These are phyloP conservation scores for Aspergillus sp. DNA, from an alignment of 2,329 filamentous ascomycete genomes.

Conservation along the genomic window DNA sequence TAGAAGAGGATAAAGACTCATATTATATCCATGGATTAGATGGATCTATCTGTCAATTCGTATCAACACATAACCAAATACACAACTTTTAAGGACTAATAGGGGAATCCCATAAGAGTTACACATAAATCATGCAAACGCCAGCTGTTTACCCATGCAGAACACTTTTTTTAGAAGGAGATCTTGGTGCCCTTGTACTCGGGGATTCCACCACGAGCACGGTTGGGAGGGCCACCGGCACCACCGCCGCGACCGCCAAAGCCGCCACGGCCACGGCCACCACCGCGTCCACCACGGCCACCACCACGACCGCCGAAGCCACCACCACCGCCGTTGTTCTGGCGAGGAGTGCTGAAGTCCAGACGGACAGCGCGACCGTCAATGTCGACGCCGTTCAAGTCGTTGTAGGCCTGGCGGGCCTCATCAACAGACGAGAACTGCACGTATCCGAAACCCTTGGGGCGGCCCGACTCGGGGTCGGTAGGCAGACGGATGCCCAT, in stretches of 20 bases:
- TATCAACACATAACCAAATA: too few species aligned
- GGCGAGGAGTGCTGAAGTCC: constrained; percentile 70
- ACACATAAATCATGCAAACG: constrained; percentile 1
- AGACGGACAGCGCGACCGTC: constrained; percentile 72
- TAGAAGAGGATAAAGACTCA: too few species aligned
- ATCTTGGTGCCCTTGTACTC: constrained; percentile 77
- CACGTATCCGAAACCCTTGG: constrained; percentile 92
- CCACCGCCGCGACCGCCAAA: constrained; percentile 40
- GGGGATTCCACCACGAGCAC: constrained; percentile 52
- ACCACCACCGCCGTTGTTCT: constrained; percentile 47
- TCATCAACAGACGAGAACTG: constrained; percentile 79
- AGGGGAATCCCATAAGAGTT: too few species aligned
- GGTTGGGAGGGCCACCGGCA: constrained; percentile 43
- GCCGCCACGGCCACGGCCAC: constrained; percentile 41
- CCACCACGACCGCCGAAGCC: constrained; percentile 45
- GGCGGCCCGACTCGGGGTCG: constrained; percentile 74
- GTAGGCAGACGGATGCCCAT: constrained; percentile 83
- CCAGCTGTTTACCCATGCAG: constrained; percentile 3
- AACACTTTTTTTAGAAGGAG: constrained; percentile 50
- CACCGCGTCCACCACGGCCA: constrained; percentile 48
- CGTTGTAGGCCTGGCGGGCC: constrained; percentile 68
- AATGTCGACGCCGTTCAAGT: constrained; percentile 67
- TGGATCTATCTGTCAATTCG: too few species aligned
- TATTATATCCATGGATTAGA: too few species aligned
- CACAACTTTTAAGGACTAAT: too few species aligned